A percentile compares a stretch with the other conserved stretches of the same genome.
Evolutionary conservation across 768 basidiomycete genomes (phyloP).

Genomic region (Tephrocybe sp.): DNA sequence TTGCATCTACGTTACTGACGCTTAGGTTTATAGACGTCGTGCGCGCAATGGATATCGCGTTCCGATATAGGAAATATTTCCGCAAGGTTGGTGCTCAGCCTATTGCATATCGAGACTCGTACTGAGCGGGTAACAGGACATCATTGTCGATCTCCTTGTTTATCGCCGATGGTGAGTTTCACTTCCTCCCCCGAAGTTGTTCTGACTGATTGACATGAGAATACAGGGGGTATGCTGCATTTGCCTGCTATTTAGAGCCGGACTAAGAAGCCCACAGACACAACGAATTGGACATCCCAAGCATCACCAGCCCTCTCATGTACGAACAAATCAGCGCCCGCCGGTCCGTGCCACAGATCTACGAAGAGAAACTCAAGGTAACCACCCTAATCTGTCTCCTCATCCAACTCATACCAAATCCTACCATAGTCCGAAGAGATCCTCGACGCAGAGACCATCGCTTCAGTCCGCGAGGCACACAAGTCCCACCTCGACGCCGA

Average conservation of each 20-base stretch:
- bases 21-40: conserved; percentile 58
- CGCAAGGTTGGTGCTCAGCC: conserved; percentile 51
- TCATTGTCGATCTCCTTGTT: conserved; percentile 85
- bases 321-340: conserved; percentile 82
- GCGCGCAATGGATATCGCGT: conserved; percentile 83
- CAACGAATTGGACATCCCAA: conserved; percentile 86
- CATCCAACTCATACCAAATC: not conserved
- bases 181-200: not conserved
- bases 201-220: not conserved
- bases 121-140: conserved; percentile 43
- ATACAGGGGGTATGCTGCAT: conserved; percentile 35
- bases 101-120: not conserved
- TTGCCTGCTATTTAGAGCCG: not conserved
- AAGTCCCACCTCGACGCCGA: conserved; percentile 62
- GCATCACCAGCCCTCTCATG: conserved; percentile 88
- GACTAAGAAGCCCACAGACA: conserved; percentile 43
- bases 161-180: conserved; percentile 72
- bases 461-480: conserved; percentile 51
- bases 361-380: conserved; percentile 77
- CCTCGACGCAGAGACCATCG: conserved; percentile 48
- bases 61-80: conserved; percentile 84
- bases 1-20: not conserved
- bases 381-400: conserved; percentile 20
- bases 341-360: conserved; percentile 74
- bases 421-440: conserved; percentile 44